Conservation (phyloP, 192 early-diverging fungal genomes). For the Coemansia reversa region DNA sequence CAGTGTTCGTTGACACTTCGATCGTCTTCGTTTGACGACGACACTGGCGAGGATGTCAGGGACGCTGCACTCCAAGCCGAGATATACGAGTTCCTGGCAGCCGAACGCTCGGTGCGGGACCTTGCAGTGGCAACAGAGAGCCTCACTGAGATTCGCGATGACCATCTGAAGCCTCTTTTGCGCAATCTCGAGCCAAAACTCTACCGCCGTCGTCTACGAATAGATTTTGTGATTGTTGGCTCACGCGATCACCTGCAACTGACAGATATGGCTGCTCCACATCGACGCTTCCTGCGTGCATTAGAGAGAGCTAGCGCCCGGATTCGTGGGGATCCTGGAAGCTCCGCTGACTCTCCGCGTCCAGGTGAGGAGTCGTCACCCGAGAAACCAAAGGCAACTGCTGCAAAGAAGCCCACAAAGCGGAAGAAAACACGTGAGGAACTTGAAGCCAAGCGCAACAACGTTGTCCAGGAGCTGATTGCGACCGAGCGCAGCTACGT, state of each 20-base stretch:
- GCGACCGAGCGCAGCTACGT: constrained; percentile 64
- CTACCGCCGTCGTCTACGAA: constrained; percentile 48
- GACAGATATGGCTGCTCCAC: constrained; percentile 35
- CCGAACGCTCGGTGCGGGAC: constrained; percentile 31
- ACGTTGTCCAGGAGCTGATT: constrained; percentile 61
- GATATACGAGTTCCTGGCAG: constrained; percentile 23
- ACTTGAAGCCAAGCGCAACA: constrained; percentile 50
- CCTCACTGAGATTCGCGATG: constrained; percentile 53
- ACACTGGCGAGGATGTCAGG: constrained; percentile 5
- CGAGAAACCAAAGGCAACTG: constrained; percentile 1
- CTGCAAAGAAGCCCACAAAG: constrained; percentile 13
- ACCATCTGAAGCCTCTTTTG: constrained; percentile 54
- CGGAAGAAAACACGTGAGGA: constrained; percentile 47
- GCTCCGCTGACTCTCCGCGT: constrained; percentile 22
- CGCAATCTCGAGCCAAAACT: constrained; percentile 53
- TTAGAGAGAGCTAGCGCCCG: constrained; percentile 44
- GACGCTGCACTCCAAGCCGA: constrained; percentile 21
- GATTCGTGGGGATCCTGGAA: constrained; percentile 36
- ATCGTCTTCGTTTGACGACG: constrained; percentile 13
- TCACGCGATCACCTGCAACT: constrained; percentile 17
- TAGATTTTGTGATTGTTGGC: constrained; percentile 54
- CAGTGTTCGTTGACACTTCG: neutral
- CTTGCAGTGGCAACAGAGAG: constrained; percentile 52
- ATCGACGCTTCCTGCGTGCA: constrained; percentile 47
- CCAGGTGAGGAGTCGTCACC: constrained; percentile 20